Evolutionary conservation across 106 monocot genomes (phyloP).

Genomic region (Cymbidium sinense): DNA sequence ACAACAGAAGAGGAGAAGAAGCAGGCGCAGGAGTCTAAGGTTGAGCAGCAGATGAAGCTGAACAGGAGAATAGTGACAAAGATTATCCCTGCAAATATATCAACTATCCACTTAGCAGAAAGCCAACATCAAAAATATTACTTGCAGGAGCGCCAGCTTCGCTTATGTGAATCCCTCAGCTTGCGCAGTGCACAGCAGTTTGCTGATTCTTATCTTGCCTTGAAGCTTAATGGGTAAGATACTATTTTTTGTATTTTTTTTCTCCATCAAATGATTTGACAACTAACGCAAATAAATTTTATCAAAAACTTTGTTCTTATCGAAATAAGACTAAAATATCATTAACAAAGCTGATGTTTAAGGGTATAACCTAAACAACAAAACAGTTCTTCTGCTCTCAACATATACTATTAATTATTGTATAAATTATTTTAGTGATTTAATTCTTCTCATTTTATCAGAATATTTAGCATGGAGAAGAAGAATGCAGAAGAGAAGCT

Average conservation of each 20-base stretch:
- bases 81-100: slow-evolving; percentile 7
- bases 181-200: slow-evolving; percentile 39
- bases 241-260: too few relatives aligned
- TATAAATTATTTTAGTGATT: not conserved
- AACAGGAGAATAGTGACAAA: slow-evolving; percentile 47
- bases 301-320: too few relatives aligned
- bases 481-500: slow-evolving; percentile 6
- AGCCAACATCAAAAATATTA: slow-evolving; percentile 36
- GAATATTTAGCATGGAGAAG: slow-evolving; percentile 15
- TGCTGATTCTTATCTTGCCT: slow-evolving; percentile 37
- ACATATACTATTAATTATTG: too few relatives aligned
- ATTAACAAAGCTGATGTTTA: too few relatives aligned
- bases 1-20: slow-evolving; percentile 39
- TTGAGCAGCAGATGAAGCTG: slow-evolving; percentile 37
- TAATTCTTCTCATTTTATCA: not conserved
- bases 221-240: slow-evolving; percentile 45
- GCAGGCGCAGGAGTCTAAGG: slow-evolving; percentile 36
- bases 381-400: too few relatives aligned
- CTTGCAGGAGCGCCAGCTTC: slow-evolving; percentile 24
- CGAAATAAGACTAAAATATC: too few relatives aligned
- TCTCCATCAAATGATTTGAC: too few relatives aligned
- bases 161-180: slow-evolving; percentile 26
- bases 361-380: too few relatives aligned
- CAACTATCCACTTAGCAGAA: slow-evolving; percentile 30
- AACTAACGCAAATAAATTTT: too few relatives aligned